Percentiles rank a stretch among this genome's conserved stretches.
Conservation (phyloP, 2,329 filamentous ascomycete genomes). For the Aschersonia sp. region DNA sequence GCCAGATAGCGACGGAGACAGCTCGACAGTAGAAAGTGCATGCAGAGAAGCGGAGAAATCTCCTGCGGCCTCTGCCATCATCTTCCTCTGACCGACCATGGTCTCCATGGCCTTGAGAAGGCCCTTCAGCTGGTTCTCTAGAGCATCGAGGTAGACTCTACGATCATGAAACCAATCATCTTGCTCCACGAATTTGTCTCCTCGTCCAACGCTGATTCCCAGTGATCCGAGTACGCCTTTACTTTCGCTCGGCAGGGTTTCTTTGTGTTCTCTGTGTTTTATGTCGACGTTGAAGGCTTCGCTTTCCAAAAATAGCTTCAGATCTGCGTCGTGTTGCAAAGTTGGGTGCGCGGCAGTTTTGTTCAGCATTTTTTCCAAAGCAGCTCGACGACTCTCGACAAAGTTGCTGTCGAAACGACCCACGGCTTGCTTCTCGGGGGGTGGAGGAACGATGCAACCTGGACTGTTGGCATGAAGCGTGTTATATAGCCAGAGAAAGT, state of each 20-base stretch:
- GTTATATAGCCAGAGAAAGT: constrained; percentile 97
- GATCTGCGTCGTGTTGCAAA: constrained; percentile 80
- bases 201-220: constrained; percentile 61
- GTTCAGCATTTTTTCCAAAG: constrained; percentile 94
- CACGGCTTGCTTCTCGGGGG: constrained; percentile 94
- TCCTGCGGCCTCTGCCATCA: constrained; percentile 80
- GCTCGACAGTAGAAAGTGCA: constrained; percentile 79
- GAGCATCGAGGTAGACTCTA: constrained; percentile 82
- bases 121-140: constrained; percentile 82
- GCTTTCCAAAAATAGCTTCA: constrained; percentile 95
- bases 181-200: constrained; percentile 89
- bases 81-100: constrained; percentile 84
- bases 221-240: constrained; percentile 87
- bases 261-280: constrained; percentile 92
- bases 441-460: constrained; percentile 86
- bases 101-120: constrained; percentile 88
- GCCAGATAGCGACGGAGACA: constrained; percentile 75
- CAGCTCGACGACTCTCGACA: constrained; percentile 80
- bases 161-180: constrained; percentile 99
- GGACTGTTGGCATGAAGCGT: constrained; percentile 90
- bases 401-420: constrained; percentile 95
- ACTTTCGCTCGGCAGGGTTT: constrained; percentile 73
- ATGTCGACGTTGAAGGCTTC: constrained; percentile 92
- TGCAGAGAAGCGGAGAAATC: constrained; percentile 93
- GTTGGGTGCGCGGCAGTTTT: constrained; percentile 83